phyloP scores from a whole-genome alignment of 352 stramenopile species.

The Aphanomyces astaci region DNA sequence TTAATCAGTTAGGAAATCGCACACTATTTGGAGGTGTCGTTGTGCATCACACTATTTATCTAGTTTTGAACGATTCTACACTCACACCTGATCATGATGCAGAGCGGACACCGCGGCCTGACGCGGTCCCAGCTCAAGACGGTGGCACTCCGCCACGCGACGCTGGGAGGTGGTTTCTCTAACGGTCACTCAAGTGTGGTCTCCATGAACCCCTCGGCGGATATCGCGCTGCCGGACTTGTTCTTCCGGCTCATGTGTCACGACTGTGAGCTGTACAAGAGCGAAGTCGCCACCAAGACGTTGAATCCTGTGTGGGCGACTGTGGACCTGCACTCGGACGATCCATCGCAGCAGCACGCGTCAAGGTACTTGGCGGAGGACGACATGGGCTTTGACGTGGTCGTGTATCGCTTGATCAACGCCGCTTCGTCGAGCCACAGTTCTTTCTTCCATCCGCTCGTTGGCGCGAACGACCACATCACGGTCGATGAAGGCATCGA shows the following conservation, averaged over 20 bases:
- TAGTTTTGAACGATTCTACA: too few species aligned
- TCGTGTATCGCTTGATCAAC: constrained; percentile 15
- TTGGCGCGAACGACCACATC: constrained; percentile 1
- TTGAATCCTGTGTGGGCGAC: constrained; percentile 16
- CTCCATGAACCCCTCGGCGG: not conserved
- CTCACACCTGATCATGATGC: not conserved
- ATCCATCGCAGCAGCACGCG: not conserved
- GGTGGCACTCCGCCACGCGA: not conserved
- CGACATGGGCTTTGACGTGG: constrained; percentile 4
- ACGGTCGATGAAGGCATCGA: constrained; percentile 2
- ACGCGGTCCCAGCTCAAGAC: constrained; percentile 7
- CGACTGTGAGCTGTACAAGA: constrained; percentile 16
- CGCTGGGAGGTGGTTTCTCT: not conserved
- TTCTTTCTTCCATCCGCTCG: not conserved
- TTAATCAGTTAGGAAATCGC: too few species aligned
- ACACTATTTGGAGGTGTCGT: too few species aligned
- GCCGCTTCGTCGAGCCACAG: not conserved
- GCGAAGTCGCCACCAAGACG: constrained; percentile 16
- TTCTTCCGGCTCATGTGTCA: constrained; percentile 10
- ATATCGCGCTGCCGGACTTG: constrained; percentile 17
- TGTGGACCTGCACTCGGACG: constrained; percentile 10
- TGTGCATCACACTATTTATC: too few species aligned
- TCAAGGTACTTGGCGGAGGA: constrained; percentile 11
- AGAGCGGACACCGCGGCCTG: not conserved
- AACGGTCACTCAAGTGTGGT: not conserved